Percentiles rank a stretch among this genome's conserved stretches.
These are phyloP conservation scores for Dioszegia hungarica DNA, from an alignment of 768 basidiomycete genomes.

Conservation along the genomic window DNA sequence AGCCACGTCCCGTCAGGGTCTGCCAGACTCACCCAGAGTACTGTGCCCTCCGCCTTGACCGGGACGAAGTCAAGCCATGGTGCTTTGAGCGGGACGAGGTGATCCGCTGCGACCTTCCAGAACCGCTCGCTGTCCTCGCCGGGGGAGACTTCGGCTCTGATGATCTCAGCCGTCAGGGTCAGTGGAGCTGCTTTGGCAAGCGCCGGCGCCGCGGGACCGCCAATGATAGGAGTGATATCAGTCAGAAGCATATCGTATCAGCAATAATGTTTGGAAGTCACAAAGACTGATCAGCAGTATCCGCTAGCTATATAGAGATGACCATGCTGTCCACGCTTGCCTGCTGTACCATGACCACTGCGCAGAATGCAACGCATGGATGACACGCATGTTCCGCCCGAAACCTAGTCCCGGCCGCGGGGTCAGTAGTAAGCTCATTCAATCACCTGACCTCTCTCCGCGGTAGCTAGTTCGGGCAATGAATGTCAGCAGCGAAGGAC, in stretches of 20 bases:
- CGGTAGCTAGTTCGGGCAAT: too few species aligned
- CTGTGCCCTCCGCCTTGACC: constrained; percentile 12
- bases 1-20: neutral
- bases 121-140: neutral
- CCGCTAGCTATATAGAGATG: too few species aligned
- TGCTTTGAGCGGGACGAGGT: constrained; percentile 15
- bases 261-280: too few species aligned
- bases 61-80: constrained; percentile 7
- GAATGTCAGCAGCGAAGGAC: too few species aligned
- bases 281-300: too few species aligned
- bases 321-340: too few species aligned
- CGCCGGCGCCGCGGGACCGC: neutral
- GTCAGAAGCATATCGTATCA: neutral
- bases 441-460: too few species aligned
- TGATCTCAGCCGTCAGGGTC: neutral
- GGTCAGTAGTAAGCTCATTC: too few species aligned
- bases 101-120: constrained; percentile 4
- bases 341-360: too few species aligned
- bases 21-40: constrained; percentile 16
- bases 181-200: neutral
- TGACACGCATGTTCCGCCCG: too few species aligned
- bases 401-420: too few species aligned
- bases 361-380: too few species aligned
- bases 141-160: neutral
- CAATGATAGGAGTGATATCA: neutral